Percentiles rank a stretch among this genome's conserved stretches.
phyloP scores from a whole-genome alignment of 306 rosid genomes.

The Cucurbita pepo region DNA sequence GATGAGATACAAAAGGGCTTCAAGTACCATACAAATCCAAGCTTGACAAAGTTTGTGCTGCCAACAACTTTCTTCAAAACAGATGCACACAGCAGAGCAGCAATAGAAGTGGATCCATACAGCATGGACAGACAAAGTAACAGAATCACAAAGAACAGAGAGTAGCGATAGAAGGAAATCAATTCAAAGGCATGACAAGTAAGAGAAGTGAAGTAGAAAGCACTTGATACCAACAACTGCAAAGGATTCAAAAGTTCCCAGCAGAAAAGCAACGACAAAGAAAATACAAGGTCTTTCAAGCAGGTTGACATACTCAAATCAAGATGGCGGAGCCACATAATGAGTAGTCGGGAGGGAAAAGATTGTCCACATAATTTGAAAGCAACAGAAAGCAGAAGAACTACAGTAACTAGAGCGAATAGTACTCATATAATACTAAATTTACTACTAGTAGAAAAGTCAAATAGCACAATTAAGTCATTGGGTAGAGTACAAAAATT shows the following conservation, averaged over 20 bases:
- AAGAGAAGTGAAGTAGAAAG: background rate
- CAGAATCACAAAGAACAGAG: background rate
- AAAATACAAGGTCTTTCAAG: background rate
- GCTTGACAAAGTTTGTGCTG: background rate
- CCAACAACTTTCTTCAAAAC: background rate
- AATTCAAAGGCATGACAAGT: background rate
- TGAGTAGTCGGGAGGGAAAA: background rate
- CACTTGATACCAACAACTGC: background rate
- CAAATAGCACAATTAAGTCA: background rate
- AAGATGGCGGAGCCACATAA: background rate
- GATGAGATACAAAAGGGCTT: background rate
- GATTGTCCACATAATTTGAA: background rate
- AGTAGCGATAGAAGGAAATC: background rate
- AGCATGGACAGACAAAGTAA: background rate
- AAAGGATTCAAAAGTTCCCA: background rate
- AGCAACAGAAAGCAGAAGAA: background rate
- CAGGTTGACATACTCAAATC: background rate
- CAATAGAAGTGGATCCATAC: background rate
- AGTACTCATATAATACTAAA: background rate
- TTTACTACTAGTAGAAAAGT: background rate
- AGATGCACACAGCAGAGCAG: background rate
- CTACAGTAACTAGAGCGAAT: background rate
- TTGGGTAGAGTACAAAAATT: slow-evolving; percentile 3
- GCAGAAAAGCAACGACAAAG: background rate
- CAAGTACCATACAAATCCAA: background rate